Percentiles rank a stretch among this genome's conserved stretches.
phyloP scores from a whole-genome alignment of 2,329 filamentous ascomycete species.

The Colletotrichum gloeosporioides region DNA sequence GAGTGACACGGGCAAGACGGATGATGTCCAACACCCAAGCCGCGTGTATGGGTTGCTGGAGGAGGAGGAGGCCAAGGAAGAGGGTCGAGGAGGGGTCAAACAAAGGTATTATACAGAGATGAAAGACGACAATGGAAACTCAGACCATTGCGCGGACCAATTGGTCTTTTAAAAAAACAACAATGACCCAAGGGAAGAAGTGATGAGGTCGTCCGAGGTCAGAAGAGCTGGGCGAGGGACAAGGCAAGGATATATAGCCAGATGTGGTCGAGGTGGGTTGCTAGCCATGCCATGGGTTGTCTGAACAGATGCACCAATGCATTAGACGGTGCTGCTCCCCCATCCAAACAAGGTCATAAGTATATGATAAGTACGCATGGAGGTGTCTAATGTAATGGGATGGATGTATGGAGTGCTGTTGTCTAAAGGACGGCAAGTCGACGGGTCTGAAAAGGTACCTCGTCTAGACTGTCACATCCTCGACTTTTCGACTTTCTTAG shows the following conservation, averaged over 20 bases:
- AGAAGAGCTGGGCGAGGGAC: conserved; percentile 37
- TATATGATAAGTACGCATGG: conserved; percentile 6
- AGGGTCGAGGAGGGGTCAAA: conserved; percentile 29
- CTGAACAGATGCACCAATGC: conserved; percentile 21
- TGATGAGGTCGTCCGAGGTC: conserved; percentile 22
- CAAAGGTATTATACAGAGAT: conserved; percentile 28
- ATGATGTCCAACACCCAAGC: conserved; percentile 19
- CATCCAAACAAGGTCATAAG: conserved; percentile 16
- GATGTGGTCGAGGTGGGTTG: conserved; percentile 15
- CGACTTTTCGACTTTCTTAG: conserved; percentile 2
- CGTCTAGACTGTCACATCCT: conserved; percentile 11
- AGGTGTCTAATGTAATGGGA: conserved; percentile 11
- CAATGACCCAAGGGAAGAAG: conserved; percentile 33
- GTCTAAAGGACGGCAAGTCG: conserved; percentile 16
- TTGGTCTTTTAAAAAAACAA: conserved; percentile 33
- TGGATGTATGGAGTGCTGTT: conserved; percentile 12
- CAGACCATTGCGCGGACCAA: conserved; percentile 44
- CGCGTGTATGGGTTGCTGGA: conserved; percentile 19
- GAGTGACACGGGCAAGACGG: conserved; percentile 21
- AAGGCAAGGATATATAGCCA: conserved; percentile 54
- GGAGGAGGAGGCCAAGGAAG: conserved; percentile 9
- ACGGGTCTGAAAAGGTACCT: conserved; percentile 17
- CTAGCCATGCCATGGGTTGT: conserved; percentile 9
- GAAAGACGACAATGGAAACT: conserved; percentile 26
- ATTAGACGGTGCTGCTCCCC: conserved; percentile 17